A percentile compares a stretch with the other conserved stretches of the same genome.
These are phyloP conservation scores for Baeospora myosura DNA, from an alignment of 1,284 basidiomycete species.

Conservation along the genomic window DNA sequence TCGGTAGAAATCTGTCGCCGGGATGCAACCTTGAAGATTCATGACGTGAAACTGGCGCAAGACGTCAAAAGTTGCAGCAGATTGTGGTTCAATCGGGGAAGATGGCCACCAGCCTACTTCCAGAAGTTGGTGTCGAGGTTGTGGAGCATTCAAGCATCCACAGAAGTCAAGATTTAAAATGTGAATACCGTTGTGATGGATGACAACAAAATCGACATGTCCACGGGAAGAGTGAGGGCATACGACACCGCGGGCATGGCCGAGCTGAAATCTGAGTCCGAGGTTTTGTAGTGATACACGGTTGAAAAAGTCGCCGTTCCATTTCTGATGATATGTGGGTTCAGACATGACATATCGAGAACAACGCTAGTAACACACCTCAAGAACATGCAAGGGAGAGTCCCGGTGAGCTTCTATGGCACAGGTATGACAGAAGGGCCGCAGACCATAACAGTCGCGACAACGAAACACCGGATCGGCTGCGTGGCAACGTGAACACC, in stretches of 20 bases:
- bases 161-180: conserved; percentile 15
- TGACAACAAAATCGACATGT: conserved; percentile 11
- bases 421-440: conserved; percentile 7
- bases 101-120: conserved; percentile 16
- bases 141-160: conserved; percentile 9
- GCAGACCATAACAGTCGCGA: conserved; percentile 9
- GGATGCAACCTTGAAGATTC: conserved; percentile 12
- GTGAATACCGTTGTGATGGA: conserved; percentile 13
- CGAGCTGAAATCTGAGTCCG: conserved; percentile 4
- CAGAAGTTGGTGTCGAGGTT: conserved; percentile 13
- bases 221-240: not conserved
- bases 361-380: not conserved
- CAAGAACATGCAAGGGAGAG: not conserved
- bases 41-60: conserved; percentile 15
- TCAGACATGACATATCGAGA: not conserved
- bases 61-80: conserved; percentile 14
- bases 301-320: conserved; percentile 6
- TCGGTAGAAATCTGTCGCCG: conserved; percentile 6
- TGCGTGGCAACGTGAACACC: conserved; percentile 3
- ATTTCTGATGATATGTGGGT: not conserved
- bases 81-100: conserved; percentile 13
- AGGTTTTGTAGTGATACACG: not conserved
- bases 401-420: not conserved
- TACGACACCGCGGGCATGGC: conserved; percentile 9
- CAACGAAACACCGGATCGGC: conserved; percentile 6